A percentile compares a stretch with the other conserved stretches of the same genome.
Evolutionary conservation across 192 early-diverging fungal genomes (phyloP).

Genomic region (Entomortierella chlamydospora): DNA sequence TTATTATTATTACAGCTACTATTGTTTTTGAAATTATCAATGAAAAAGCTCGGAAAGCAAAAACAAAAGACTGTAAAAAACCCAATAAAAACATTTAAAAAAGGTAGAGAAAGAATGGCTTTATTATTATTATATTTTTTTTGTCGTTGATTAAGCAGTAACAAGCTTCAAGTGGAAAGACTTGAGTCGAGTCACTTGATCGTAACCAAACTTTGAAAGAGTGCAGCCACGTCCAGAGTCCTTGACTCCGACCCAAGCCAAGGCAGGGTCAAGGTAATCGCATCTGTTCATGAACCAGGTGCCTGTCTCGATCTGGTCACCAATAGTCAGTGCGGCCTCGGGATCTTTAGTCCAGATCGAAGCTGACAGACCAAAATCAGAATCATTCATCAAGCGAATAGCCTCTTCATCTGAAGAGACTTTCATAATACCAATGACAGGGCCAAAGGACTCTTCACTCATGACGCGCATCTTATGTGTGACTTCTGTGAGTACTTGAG

Average conservation of each 20-base stretch:
- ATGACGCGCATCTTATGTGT: constrained; percentile 80
- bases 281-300: constrained; percentile 90
- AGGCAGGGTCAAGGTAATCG: constrained; percentile 84
- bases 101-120: neutral
- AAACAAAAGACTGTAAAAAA: constrained; percentile 2
- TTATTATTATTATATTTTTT: too few relatives aligned
- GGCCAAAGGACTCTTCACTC: constrained; percentile 89
- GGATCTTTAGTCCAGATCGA: constrained; percentile 81
- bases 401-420: constrained; percentile 82
- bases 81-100: neutral
- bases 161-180: constrained; percentile 69
- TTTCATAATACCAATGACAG: constrained; percentile 82
- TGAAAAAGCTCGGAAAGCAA: neutral
- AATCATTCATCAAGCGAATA: constrained; percentile 83
- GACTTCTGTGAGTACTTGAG: constrained; percentile 82
- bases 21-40: neutral
- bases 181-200: constrained; percentile 76
- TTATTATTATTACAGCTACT: too few relatives aligned
- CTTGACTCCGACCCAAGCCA: constrained; percentile 85
- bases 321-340: constrained; percentile 70
- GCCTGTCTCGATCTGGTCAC: constrained; percentile 75
- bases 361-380: constrained; percentile 81
- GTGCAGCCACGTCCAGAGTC: constrained; percentile 78
- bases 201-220: constrained; percentile 78
- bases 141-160: constrained; percentile 22